These are phyloP conservation scores for Niebla homalea DNA, from an alignment of 495 filamentous ascomycete species.

Conservation along the genomic window DNA sequence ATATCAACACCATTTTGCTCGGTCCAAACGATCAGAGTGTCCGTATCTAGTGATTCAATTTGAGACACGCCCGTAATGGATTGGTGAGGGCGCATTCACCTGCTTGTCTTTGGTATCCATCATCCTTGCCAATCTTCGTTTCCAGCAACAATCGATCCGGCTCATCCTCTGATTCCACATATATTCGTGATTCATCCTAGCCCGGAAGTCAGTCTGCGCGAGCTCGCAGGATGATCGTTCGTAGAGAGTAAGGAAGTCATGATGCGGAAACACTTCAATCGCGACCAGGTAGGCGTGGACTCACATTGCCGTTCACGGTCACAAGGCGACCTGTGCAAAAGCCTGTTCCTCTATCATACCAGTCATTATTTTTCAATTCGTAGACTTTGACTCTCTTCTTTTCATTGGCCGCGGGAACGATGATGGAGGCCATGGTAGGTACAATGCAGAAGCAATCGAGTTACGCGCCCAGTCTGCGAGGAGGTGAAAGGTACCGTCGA, in stretches of 20 bases:
- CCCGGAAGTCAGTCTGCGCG: constrained; percentile 10
- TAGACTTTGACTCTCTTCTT: constrained; percentile 99
- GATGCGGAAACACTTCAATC: background rate
- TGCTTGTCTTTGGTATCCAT: constrained; percentile 98
- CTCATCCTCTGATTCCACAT: constrained; percentile 87
- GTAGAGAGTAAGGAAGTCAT: background rate
- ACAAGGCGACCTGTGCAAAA: constrained; percentile 75
- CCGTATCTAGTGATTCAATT: constrained; percentile 30
- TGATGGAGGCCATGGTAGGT: constrained; percentile 51
- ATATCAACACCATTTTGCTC: constrained; percentile 80
- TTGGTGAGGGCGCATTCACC: constrained; percentile 37
- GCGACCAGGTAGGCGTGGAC: background rate
- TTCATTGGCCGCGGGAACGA: constrained; percentile 69
- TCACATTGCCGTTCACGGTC: constrained; percentile 45
- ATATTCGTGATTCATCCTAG: constrained; percentile 73
- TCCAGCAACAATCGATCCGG: constrained; percentile 71
- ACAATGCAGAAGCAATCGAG: background rate
- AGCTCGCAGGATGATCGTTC: background rate
- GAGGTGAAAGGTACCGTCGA: background rate
- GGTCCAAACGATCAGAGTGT: constrained; percentile 97
- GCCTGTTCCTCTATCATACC: constrained; percentile 94
- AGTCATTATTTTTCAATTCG: constrained; percentile 95
- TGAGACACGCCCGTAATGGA: constrained; percentile 2
- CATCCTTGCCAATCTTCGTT: constrained; percentile 79
- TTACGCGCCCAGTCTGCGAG: background rate